Base-by-base conservation (phyloP, 305 asterid genomes). In the Rubia tinctorum region DNA sequence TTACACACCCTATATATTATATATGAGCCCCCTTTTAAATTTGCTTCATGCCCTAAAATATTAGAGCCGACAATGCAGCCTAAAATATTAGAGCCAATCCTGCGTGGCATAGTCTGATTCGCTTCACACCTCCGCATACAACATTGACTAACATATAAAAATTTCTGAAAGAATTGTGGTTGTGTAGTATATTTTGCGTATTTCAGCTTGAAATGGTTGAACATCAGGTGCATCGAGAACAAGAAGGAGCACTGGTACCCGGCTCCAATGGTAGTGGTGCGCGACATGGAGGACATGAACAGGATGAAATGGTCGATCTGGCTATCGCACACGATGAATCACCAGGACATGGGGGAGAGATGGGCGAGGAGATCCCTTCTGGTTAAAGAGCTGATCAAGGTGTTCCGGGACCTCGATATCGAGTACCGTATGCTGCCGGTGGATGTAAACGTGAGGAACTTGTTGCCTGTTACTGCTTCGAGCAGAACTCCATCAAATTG, bases 281-380 rank as follows among this genome's bases (percentile, higher is more conserved):
- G 93, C 58, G 95, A 93, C 39, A 83, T 93, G 64, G 97, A 89
- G 76, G 87, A 93, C 80, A 69, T 91, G 96, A 93, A 91, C 88
- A 69, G 88, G 78, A 65, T 93, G 83, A 89, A 81, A 67, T 91
- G 87, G 84, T 91, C 98, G 1, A 58, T 86, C 15, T 91, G 98
- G 96, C 88, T 78, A 10, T 78, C 88, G 0, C 97, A 90, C 84
- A 88, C 61, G 12, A 85, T 90, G 87, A 93, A 93, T 75, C 82
- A 79, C 76, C 96, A 93, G 76, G 91, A 93, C 73, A 93, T 90
- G 98, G 91, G 95, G 7, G 97, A 93, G 82, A 90, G 96, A 77
- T 90, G 85, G 86, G 45, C 74, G 5, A 81, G 98, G 68, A 83
- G 98, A 75, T 85, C 90, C 18, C 85, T 84, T 65, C 85, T 93